phyloP scores from a whole-genome alignment of 805 yeast genomes.

The Suhomyces sp. region DNA sequence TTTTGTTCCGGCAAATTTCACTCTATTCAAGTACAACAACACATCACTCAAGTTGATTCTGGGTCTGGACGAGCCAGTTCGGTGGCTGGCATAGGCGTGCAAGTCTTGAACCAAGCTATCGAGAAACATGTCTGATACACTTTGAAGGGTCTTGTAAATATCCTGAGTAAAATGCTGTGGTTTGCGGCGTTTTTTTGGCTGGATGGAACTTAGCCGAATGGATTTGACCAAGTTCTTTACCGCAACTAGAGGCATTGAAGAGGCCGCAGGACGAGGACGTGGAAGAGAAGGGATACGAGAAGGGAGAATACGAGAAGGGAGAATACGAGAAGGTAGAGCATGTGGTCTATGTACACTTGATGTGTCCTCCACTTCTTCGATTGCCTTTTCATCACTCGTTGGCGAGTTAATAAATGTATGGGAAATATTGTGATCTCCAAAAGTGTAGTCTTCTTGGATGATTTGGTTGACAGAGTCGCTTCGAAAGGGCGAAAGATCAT shows the following conservation, averaged over 20 bases:
- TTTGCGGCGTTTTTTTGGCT: not conserved
- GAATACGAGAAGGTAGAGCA: not conserved
- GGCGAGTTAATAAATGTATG: conserved; percentile 4
- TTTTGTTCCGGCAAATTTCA: conserved; percentile 18
- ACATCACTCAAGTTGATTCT: conserved; percentile 34
- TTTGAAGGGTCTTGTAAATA: conserved; percentile 19
- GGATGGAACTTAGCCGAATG: conserved; percentile 2
- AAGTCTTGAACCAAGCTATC: conserved; percentile 30
- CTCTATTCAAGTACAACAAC: conserved; percentile 31
- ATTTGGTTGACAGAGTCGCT: conserved; percentile 6
- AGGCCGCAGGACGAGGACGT: not conserved
- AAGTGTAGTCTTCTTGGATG: conserved; percentile 14
- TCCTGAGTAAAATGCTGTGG: conserved; percentile 10
- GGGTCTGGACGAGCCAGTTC: conserved; percentile 17
- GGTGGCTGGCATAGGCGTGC: conserved; percentile 35
- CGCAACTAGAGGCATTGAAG: conserved; percentile 11
- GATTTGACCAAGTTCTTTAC: conserved; percentile 17
- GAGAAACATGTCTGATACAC: conserved; percentile 31
- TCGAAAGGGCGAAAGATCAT: not conserved
- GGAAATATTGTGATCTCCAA: conserved; percentile 6
- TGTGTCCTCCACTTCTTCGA: not conserved
- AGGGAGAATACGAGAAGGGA: not conserved
- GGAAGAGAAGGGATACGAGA: not conserved
- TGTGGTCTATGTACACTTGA: not conserved
- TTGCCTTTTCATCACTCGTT: not conserved